Percentiles rank a stretch among this genome's conserved stretches.
These are phyloP conservation scores for Xanthoconium stramineum DNA, from an alignment of 768 basidiomycete genomes.

Conservation along the genomic window DNA sequence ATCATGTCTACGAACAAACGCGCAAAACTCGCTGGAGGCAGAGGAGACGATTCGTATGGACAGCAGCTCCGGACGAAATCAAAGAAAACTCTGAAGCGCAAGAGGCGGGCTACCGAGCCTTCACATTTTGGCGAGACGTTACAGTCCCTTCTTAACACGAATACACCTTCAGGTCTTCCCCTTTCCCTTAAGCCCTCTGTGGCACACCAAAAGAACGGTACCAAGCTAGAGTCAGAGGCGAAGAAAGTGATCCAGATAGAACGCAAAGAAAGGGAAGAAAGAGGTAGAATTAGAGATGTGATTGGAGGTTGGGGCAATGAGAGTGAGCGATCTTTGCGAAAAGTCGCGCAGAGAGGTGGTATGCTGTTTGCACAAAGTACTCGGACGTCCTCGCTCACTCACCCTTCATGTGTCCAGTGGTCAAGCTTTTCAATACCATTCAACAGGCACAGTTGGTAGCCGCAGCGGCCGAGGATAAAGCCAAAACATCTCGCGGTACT, in stretches of 20 bases:
- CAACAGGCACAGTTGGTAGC: slow-evolving; percentile 73
- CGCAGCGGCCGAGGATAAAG: slow-evolving; percentile 49
- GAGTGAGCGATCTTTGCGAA: slow-evolving; percentile 71
- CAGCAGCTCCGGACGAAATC: slow-evolving; percentile 54
- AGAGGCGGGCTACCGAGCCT: slow-evolving; percentile 73
- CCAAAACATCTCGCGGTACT: slow-evolving; percentile 61
- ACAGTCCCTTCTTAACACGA: slow-evolving; percentile 67
- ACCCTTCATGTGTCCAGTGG: slow-evolving; percentile 42
- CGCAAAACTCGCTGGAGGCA: slow-evolving; percentile 38
- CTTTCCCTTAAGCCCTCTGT: slow-evolving; percentile 79
- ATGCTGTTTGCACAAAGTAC: slow-evolving; percentile 17
- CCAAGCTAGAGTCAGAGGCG: slow-evolving; percentile 70
- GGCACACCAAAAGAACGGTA: slow-evolving; percentile 64
- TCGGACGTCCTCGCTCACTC: neutral
- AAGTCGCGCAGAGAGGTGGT: slow-evolving; percentile 86
- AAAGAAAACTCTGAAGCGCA: slow-evolving; percentile 77
- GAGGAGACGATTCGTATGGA: slow-evolving; percentile 20
- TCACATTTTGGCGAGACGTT: slow-evolving; percentile 73
- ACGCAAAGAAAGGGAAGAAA: slow-evolving; percentile 72
- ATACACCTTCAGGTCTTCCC: slow-evolving; percentile 65
- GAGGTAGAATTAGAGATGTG: slow-evolving; percentile 59
- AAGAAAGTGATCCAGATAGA: slow-evolving; percentile 69
- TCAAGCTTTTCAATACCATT: slow-evolving; percentile 84
- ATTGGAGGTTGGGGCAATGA: slow-evolving; percentile 91
- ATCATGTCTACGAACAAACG: slow-evolving; percentile 56